These are phyloP conservation scores for Coleophoma crateriformis DNA, from an alignment of 2,329 filamentous ascomycete species.

Conservation along the genomic window DNA sequence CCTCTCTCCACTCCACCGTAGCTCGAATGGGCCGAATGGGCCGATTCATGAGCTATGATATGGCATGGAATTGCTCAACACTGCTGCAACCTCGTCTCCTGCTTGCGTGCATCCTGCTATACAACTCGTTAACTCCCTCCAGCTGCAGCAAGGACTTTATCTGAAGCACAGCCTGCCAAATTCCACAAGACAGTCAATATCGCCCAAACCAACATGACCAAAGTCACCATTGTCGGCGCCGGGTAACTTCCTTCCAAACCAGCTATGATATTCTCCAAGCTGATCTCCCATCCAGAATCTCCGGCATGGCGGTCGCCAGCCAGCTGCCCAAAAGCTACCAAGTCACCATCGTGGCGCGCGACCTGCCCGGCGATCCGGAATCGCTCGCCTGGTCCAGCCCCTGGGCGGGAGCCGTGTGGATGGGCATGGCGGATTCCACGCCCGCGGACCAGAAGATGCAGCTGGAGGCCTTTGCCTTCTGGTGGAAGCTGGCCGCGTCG, in stretches of 20 bases:
- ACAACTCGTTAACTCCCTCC: too few species aligned
- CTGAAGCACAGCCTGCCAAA: too few species aligned
- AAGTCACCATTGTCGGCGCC: background rate
- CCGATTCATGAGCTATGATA: too few species aligned
- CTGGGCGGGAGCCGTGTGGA: background rate
- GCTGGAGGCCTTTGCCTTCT: background rate
- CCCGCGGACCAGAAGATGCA: background rate
- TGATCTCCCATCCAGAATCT: background rate
- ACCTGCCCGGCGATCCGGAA: background rate
- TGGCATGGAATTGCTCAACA: too few species aligned
- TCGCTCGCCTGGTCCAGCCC: background rate
- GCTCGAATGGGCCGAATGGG: too few species aligned
- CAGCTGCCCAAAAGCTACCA: background rate
- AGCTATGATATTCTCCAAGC: background rate
- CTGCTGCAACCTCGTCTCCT: too few species aligned
- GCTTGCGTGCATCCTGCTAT: too few species aligned
- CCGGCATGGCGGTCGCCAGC: background rate
- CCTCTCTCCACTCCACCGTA: background rate
- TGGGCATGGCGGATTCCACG: background rate
- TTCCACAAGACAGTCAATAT: background rate
- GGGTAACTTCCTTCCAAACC: background rate
- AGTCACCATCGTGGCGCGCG: background rate
- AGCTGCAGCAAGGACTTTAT: too few species aligned
- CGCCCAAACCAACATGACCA: background rate
- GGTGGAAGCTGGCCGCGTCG: background rate